A percentile compares a stretch with the other conserved stretches of the same genome.
These are phyloP conservation scores for Colletotrichum navitas DNA, from an alignment of 2,329 filamentous ascomycete genomes.

Conservation along the genomic window DNA sequence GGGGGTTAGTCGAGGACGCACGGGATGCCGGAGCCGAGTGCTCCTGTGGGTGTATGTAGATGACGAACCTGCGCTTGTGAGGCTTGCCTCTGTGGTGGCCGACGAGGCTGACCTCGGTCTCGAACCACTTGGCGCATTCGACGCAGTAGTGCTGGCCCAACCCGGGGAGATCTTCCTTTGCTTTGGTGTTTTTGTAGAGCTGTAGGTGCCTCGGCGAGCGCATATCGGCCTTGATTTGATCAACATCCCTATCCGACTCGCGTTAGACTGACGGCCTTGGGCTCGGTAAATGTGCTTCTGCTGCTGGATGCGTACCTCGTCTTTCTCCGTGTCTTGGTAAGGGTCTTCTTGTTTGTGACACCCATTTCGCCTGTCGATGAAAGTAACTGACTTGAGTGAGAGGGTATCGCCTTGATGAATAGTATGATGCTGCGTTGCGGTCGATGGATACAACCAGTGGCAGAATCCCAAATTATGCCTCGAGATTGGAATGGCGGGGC, in stretches of 20 bases:
- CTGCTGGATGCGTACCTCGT: slow-evolving; percentile 65
- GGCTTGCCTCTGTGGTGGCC: slow-evolving; percentile 88
- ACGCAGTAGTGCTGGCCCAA: slow-evolving; percentile 89
- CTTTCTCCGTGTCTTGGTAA: slow-evolving; percentile 80
- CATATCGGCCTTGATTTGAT: slow-evolving; percentile 90
- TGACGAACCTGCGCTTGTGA: slow-evolving; percentile 84
- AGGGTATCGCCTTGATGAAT: neutral
- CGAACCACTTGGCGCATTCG: slow-evolving; percentile 97
- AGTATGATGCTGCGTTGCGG: neutral
- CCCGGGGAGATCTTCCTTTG: slow-evolving; percentile 87
- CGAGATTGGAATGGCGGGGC: slow-evolving; percentile 27
- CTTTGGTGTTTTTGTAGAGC: slow-evolving; percentile 83
- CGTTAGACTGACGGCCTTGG: slow-evolving; percentile 1
- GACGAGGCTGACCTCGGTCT: slow-evolving; percentile 81
- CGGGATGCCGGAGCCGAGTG: neutral
- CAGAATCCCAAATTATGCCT: slow-evolving; percentile 25
- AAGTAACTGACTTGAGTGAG: neutral
- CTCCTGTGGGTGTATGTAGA: neutral
- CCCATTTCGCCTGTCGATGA: slow-evolving; percentile 67
- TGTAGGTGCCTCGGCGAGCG: slow-evolving; percentile 82
- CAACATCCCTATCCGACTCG: slow-evolving; percentile 77
- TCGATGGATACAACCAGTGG: neutral
- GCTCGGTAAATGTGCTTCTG: slow-evolving; percentile 13
- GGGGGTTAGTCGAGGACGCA: slow-evolving; percentile 15
- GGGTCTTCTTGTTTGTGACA: slow-evolving; percentile 73